Conservation (phyloP, 352 stramenopile species). For the Globisporangium spiculum region DNA sequence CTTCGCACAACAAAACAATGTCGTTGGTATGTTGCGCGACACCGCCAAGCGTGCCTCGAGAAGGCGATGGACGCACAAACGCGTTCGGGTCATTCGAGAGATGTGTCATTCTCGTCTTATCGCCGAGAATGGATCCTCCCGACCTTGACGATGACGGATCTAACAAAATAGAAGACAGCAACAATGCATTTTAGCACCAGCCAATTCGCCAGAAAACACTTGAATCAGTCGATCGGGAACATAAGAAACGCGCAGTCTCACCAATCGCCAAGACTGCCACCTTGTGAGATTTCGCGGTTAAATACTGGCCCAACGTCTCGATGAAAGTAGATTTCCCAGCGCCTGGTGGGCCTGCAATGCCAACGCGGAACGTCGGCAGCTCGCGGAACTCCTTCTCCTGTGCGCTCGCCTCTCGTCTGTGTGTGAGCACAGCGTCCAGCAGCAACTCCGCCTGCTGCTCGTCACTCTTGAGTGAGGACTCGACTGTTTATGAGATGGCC, state of each 20-base stretch:
- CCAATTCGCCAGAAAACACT: neutral
- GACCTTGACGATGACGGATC: slow-evolving; percentile 95
- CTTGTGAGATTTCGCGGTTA: slow-evolving; percentile 81
- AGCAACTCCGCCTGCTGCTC: slow-evolving; percentile 83
- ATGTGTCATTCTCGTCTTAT: slow-evolving; percentile 98
- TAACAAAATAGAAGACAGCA: slow-evolving; percentile 11
- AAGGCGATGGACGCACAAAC: slow-evolving; percentile 92
- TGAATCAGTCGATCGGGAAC: neutral
- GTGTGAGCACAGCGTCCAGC: slow-evolving; percentile 77
- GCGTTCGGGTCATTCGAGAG: slow-evolving; percentile 90
- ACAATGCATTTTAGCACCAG: neutral
- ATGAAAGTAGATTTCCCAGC: slow-evolving; percentile 98
- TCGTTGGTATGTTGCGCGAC: slow-evolving; percentile 85
- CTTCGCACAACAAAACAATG: slow-evolving; percentile 94
- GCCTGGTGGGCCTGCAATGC: slow-evolving; percentile 90
- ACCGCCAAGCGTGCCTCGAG: slow-evolving; percentile 74
- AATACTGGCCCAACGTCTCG: slow-evolving; percentile 90
- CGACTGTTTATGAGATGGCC: slow-evolving; percentile 36
- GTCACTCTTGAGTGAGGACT: slow-evolving; percentile 73
- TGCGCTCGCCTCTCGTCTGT: slow-evolving; percentile 42
- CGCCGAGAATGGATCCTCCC: slow-evolving; percentile 96
- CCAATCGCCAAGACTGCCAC: slow-evolving; percentile 94
- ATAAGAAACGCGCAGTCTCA: slow-evolving; percentile 12
- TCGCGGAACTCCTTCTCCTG: slow-evolving; percentile 19
- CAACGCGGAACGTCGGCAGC: slow-evolving; percentile 79